Evolutionary conservation across 2,329 filamentous ascomycete species (phyloP).

Genomic region (Camillea tinctor): DNA sequence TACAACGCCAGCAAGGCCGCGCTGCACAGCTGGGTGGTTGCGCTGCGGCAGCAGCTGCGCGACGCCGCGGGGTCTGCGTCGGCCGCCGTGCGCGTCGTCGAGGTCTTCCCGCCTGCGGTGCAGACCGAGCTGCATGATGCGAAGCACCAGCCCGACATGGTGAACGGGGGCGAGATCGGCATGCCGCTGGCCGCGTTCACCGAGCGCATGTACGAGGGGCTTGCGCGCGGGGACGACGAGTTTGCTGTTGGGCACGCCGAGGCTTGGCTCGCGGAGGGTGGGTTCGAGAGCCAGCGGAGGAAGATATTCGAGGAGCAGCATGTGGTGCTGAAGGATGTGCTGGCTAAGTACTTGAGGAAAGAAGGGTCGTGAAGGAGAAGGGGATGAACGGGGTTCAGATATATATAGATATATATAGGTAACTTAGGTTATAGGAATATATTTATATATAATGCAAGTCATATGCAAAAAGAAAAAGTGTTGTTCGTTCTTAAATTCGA

Average conservation of each 20-base stretch:
- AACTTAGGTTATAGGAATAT: not conserved
- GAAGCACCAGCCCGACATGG: conserved; percentile 39
- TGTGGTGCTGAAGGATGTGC: conserved; percentile 9
- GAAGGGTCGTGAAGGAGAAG: not conserved
- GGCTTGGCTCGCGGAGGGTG: conserved; percentile 22
- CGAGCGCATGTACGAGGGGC: conserved; percentile 37
- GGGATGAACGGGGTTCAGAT: too few species aligned
- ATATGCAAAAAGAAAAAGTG: too few species aligned
- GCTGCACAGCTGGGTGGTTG: conserved; percentile 43
- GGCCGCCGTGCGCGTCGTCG: conserved; percentile 34
- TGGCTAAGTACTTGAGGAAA: conserved; percentile 22
- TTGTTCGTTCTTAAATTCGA: too few species aligned
- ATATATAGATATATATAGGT: not conserved
- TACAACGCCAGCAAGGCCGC: conserved; percentile 52
- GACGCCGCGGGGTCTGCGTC: conserved; percentile 21
- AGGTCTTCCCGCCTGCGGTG: conserved; percentile 42
- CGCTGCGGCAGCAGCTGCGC: conserved; percentile 44
- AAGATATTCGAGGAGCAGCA: conserved; percentile 27
- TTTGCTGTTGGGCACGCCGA: conserved; percentile 36
- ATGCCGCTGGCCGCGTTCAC: conserved; percentile 48
- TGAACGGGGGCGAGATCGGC: conserved; percentile 41
- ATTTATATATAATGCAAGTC: not conserved
- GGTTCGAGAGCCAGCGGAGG: conserved; percentile 28
- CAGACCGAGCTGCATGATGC: conserved; percentile 46
- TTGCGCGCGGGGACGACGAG: conserved; percentile 38